These are phyloP conservation scores for Fusarium transvaalense DNA, from an alignment of 2,329 filamentous ascomycete species.

Conservation along the genomic window DNA sequence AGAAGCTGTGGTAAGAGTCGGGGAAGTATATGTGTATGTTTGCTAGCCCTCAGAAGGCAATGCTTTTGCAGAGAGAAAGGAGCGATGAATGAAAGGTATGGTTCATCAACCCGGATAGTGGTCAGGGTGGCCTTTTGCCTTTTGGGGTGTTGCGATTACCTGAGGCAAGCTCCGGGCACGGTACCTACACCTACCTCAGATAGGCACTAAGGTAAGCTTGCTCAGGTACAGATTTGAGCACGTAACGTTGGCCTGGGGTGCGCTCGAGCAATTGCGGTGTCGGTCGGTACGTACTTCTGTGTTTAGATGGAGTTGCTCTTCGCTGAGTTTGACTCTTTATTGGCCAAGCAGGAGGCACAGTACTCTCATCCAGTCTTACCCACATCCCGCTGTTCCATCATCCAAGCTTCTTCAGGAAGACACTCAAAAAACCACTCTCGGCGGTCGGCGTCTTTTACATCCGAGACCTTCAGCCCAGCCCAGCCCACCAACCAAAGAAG, in stretches of 20 bases:
- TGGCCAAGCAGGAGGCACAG: too few relatives aligned
- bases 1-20: not conserved
- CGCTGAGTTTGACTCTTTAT: constrained; percentile 6
- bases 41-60: constrained; percentile 6
- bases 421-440: constrained; percentile 15
- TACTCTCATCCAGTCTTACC: not conserved
- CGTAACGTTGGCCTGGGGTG: not conserved
- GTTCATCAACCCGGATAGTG: constrained; percentile 39
- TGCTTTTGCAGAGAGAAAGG: constrained; percentile 9
- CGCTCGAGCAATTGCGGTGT: constrained; percentile 38
- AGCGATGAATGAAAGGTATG: constrained; percentile 23
- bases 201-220: not conserved
- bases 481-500: constrained; percentile 10
- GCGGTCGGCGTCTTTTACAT: constrained; percentile 43
- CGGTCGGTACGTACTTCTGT: constrained; percentile 36
- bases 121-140: constrained; percentile 45
- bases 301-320: constrained; percentile 1
- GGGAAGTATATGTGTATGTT: not conserved
- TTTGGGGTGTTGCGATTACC: constrained; percentile 30
- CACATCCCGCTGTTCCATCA: constrained; percentile 3
- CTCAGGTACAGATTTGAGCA: constrained; percentile 28
- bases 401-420: not conserved
- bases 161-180: constrained; percentile 11
- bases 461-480: constrained; percentile 34
- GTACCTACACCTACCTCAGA: not conserved